Evolutionary conservation across 176 grass and related monocot species (phyloP).

Genomic region (barley (Hordeum vulgare)): DNA sequence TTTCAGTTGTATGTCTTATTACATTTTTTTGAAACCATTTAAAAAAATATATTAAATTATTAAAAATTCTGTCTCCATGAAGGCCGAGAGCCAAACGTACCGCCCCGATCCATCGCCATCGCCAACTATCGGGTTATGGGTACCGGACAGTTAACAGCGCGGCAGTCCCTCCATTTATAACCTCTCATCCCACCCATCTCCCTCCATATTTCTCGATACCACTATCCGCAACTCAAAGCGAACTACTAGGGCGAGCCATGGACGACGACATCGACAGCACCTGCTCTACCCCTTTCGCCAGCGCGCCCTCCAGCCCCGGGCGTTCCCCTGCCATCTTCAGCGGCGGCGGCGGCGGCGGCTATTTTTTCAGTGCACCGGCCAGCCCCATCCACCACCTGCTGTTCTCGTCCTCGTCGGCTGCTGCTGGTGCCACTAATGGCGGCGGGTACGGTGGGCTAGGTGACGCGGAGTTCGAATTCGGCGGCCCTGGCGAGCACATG

Average conservation of each 20-base stretch:
- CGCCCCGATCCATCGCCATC: conserved; percentile 4
- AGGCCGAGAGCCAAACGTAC: background rate
- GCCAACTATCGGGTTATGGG: background rate
- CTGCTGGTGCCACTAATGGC: background rate
- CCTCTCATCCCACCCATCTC: conserved; percentile 24
- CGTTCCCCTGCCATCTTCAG: conserved; percentile 15
- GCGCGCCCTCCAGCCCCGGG: conserved; percentile 62
- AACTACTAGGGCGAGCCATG: conserved; percentile 11
- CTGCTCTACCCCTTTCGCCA: conserved; percentile 77
- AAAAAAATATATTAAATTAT: too few species aligned
- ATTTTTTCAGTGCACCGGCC: conserved; percentile 94
- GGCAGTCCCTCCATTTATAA: conserved; percentile 48
- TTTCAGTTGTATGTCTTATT: too few species aligned
- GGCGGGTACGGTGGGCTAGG: conserved; percentile 1
- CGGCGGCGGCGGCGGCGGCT: conserved; percentile 31
- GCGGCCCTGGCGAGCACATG: conserved; percentile 53
- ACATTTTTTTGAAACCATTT: too few species aligned
- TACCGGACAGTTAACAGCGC: conserved; percentile 34
- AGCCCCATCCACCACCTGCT: conserved; percentile 95
- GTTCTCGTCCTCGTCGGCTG: conserved; percentile 31
- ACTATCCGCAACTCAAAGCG: background rate
- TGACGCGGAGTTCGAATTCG: conserved; percentile 76
- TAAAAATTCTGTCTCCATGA: too few species aligned
- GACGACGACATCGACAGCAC: conserved; percentile 64
- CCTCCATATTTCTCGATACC: background rate